Evolutionary conservation across 108 stramenopile genomes (phyloP), one percentile per base, ranked within the genome.

Genomic region (Nitzschia sp.): DNA sequence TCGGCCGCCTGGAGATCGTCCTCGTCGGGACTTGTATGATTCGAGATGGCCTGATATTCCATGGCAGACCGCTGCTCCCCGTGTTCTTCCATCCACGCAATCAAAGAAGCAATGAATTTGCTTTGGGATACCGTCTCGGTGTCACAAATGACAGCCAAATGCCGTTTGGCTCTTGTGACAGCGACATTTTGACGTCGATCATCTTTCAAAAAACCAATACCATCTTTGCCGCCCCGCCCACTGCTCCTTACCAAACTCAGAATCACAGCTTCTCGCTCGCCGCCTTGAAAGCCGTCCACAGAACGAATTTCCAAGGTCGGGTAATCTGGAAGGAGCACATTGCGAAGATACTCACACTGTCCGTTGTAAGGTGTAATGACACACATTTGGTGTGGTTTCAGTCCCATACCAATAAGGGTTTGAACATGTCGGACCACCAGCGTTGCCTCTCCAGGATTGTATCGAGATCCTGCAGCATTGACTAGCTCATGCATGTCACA

Each of bases 321-420:
- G 34, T 76, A 72, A 21, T 82, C 82, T 21, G 79, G 82, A 24
- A 85, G 71, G 4, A 96, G 79, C 38, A 80, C 45, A 46, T 59
- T 79, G 23, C 91, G 72, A 27, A 97, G 70, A 4, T 92, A 66
- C 62, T 92, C 89, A 3, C 98, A 97, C 75, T 99, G 99, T 21
- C 96, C 99, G 80, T 98, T 98, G 92, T 99, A 99, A 1, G 99
- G 99, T 19, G 99, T 93, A 59, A 99, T 97, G 19, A 99, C 84
- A 13, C 94, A 97, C 27, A 99, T 87, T 33, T 99, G 91, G 47
- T 82, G 76, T 45, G 81, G 76, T 23, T 47, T 58, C 1, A 98
- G 53, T 19, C 97, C 97, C 11, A 83, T 33, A 30, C 56, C 46
- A 8, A 97, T 42, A 35, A 99, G 80, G 5, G 53, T 56, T 28